These are phyloP conservation scores for Cladosporium sp. DNA, from an alignment of 2,329 filamentous ascomycete genomes.

Conservation along the genomic window DNA sequence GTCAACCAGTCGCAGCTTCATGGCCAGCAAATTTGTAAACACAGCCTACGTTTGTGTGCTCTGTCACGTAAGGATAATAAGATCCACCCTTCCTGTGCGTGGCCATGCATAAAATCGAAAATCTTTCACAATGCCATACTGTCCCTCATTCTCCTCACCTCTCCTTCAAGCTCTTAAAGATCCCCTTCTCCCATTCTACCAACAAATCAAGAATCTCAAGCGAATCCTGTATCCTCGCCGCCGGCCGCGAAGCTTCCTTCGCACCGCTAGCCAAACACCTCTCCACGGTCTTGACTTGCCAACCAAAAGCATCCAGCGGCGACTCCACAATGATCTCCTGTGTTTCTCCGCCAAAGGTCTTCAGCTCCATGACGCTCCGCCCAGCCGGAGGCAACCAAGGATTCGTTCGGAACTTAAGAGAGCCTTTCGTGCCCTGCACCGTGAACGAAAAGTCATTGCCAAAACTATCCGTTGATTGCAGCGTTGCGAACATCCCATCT, in stretches of 20 bases:
- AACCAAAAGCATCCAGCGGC: background rate
- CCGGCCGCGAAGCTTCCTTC: background rate
- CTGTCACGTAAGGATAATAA: background rate
- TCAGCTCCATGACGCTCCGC: background rate
- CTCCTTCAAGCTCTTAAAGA: background rate
- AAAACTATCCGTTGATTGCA: background rate
- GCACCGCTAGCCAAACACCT: background rate
- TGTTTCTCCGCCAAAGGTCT: background rate
- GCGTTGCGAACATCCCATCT: background rate
- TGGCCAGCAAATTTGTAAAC: background rate
- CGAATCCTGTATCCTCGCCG: background rate
- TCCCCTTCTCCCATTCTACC: background rate
- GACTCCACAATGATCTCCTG: background rate
- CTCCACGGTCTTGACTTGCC: background rate
- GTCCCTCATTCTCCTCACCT: background rate
- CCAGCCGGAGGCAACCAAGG: background rate
- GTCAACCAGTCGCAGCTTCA: background rate
- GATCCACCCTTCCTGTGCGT: background rate
- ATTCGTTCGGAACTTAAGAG: background rate
- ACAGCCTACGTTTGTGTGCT: background rate
- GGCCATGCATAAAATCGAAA: background rate
- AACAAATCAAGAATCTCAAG: background rate
- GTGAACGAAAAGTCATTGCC: background rate
- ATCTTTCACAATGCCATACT: background rate
- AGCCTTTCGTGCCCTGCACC: background rate